Conservation (phyloP, 2,329 filamentous ascomycete genomes). For the Aspergillus ochraceus region DNA sequence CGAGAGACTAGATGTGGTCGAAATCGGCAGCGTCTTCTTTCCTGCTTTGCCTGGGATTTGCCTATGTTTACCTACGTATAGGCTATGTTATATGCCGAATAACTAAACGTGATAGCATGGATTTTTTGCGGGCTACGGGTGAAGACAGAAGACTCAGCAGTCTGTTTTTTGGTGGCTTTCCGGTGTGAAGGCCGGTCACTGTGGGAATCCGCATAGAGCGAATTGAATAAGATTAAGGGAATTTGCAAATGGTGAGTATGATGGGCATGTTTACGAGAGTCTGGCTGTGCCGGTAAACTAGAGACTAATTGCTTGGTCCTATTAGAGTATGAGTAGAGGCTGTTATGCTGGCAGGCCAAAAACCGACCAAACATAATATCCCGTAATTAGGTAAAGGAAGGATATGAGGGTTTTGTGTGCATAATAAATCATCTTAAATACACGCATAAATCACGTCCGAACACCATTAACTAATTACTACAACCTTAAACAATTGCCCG, state of each 20-base stretch:
- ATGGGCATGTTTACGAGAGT: too few relatives aligned
- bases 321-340: not conserved
- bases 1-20: too few relatives aligned
- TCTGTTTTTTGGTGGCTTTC: not conserved
- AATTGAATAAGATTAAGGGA: not conserved
- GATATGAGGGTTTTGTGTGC: not conserved
- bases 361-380: not conserved
- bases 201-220: not conserved
- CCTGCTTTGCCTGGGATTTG: too few relatives aligned
- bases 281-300: too few relatives aligned
- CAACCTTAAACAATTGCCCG: not conserved
- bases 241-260: not conserved
- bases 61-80: too few relatives aligned
- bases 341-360: not conserved
- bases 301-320: not conserved
- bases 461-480: not conserved
- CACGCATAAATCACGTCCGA: not conserved
- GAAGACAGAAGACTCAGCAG: not conserved
- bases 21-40: too few relatives aligned
- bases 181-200: not conserved
- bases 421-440: not conserved
- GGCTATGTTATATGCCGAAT: too few relatives aligned
- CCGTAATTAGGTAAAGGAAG: not conserved
- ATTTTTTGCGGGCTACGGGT: not conserved
- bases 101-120: too few relatives aligned